Conservation (phyloP, 768 basidiomycete species). For the Galerina marginata region DNA sequence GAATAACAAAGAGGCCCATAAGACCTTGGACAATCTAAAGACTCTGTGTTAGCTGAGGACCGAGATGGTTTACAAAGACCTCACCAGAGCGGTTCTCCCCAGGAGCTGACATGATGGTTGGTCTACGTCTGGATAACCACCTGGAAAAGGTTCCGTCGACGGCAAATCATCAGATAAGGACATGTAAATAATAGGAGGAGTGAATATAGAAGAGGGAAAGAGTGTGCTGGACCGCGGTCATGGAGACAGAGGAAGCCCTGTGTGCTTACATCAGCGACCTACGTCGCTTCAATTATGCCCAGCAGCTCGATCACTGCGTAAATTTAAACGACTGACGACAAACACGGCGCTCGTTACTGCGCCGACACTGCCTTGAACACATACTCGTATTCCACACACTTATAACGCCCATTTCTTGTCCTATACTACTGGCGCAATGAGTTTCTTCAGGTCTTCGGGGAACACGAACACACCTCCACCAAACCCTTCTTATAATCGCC, state of each 20-base stretch:
- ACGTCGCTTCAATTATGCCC: neutral
- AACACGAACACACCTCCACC: conserved; percentile 42
- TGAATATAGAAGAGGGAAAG: conserved; percentile 6
- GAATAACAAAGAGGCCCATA: conserved; percentile 91
- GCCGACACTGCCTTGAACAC: conserved; percentile 2
- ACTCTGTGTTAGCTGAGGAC: conserved; percentile 37
- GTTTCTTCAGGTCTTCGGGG: conserved; percentile 50
- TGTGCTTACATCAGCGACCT: conserved; percentile 22
- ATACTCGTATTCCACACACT: conserved; percentile 7
- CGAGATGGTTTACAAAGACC: conserved; percentile 19
- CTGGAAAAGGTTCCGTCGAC: conserved; percentile 9
- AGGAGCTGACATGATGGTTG: conserved; percentile 55
- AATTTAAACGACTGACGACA: too few relatives aligned
- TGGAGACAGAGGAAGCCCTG: conserved; percentile 13
- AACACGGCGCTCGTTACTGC: neutral
- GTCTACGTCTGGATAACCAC: conserved; percentile 46
- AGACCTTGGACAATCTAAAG: conserved; percentile 80
- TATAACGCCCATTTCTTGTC: too few relatives aligned
- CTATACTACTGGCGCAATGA: conserved; percentile 36
- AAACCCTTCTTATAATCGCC: conserved; percentile 42
- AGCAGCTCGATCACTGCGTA: too few relatives aligned
- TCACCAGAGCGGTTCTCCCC: conserved; percentile 56
- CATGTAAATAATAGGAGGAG: conserved; percentile 19
- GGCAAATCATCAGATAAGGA: conserved; percentile 15
- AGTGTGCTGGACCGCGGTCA: conserved; percentile 10